Percentiles rank a stretch among this genome's conserved stretches.
phyloP scores from a whole-genome alignment of 352 stramenopile species.

The Pythium vanterpoolii region DNA sequence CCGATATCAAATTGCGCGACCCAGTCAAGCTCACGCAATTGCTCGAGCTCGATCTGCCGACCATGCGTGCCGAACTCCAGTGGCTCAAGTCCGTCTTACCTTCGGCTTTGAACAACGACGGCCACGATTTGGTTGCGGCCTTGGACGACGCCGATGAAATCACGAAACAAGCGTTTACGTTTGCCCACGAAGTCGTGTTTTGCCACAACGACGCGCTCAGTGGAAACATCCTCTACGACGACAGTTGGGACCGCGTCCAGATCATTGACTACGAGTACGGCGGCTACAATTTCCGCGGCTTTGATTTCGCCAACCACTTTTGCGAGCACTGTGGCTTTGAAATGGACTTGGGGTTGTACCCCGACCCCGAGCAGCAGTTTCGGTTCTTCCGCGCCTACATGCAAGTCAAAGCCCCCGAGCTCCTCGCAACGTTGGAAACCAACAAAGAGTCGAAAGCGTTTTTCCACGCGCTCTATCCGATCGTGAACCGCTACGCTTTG shows the following conservation, averaged over 20 bases:
- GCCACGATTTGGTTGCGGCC: slow-evolving; percentile 42
- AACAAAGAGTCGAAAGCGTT: slow-evolving; percentile 82
- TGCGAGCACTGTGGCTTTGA: slow-evolving; percentile 94
- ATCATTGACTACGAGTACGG: slow-evolving; percentile 97
- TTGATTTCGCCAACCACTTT: slow-evolving; percentile 95
- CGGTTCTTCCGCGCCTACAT: slow-evolving; percentile 88
- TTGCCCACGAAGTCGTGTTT: slow-evolving; percentile 84
- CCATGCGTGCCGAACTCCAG: slow-evolving; percentile 56
- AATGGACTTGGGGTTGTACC: slow-evolving; percentile 85
- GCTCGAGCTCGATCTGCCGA: slow-evolving; percentile 57
- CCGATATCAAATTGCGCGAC: slow-evolving; percentile 55
- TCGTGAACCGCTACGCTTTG: slow-evolving; percentile 86
- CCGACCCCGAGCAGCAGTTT: slow-evolving; percentile 76
- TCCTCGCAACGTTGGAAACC: slow-evolving; percentile 57
- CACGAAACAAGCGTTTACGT: slow-evolving; percentile 69
- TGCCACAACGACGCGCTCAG: slow-evolving; percentile 94
- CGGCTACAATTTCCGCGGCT: slow-evolving; percentile 91
- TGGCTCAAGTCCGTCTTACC: slow-evolving; percentile 85
- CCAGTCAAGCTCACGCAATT: slow-evolving; percentile 53
- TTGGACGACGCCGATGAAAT: slow-evolving; percentile 60
- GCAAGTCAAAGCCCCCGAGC: slow-evolving; percentile 49
- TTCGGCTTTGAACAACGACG: slow-evolving; percentile 65
- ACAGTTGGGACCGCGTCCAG: slow-evolving; percentile 79
- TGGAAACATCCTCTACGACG: slow-evolving; percentile 81
- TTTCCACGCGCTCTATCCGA: slow-evolving; percentile 77